phyloP scores from a whole-genome alignment of 768 basidiomycete genomes.

The Obba rivulosa region DNA sequence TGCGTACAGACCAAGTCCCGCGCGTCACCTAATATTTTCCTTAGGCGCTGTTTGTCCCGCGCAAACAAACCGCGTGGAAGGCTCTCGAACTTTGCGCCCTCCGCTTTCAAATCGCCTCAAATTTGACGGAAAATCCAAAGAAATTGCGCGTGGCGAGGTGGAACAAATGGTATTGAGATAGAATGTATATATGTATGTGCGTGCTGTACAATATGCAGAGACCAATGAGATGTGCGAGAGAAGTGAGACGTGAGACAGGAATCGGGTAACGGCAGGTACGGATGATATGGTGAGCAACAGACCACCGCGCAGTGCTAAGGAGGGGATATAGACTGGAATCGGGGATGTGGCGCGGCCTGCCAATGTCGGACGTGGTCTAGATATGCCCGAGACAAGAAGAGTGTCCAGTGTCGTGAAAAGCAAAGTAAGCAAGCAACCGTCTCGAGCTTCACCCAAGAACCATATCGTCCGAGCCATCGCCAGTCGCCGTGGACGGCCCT shows the following conservation, averaged over 20 bases:
- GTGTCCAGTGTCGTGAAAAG: no score
- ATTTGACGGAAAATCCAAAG: neutral
- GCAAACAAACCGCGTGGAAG: constrained; percentile 14
- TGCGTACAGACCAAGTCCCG: constrained; percentile 7
- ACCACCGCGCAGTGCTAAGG: constrained; percentile 1
- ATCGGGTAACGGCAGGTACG: neutral
- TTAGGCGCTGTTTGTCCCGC: constrained; percentile 9
- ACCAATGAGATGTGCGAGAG: neutral
- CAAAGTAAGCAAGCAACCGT: neutral
- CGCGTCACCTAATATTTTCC: constrained; percentile 9
- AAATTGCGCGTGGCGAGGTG: no score
- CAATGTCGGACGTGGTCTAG: no score
- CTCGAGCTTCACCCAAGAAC: neutral
- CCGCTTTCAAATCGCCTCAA: neutral
- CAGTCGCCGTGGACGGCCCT: no score
- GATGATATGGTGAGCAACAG: neutral
- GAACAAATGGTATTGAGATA: constrained; percentile 1
- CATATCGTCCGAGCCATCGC: constrained; percentile 1
- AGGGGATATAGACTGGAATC: neutral
- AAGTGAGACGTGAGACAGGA: neutral
- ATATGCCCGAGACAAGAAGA: no score
- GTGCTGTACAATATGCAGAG: no score
- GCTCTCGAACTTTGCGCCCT: neutral
- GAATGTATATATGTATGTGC: constrained; percentile 1
- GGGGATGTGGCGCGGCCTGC: no score